Evolutionary conservation across 2,329 filamentous ascomycete genomes (phyloP).

Genomic region (Hymenoscyphus scutula): DNA sequence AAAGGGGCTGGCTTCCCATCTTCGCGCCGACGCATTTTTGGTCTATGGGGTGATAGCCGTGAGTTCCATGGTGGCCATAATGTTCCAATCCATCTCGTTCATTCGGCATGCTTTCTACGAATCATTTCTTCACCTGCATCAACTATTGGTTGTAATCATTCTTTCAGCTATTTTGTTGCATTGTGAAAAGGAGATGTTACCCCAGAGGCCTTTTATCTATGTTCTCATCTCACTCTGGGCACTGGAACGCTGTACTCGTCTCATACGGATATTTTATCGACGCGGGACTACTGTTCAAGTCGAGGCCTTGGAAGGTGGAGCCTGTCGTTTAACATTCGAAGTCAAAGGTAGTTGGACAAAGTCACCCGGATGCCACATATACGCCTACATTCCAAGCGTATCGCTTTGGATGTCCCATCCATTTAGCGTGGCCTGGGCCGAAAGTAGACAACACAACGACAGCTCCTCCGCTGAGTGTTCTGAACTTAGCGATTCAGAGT

Average conservation of each 20-base stretch:
- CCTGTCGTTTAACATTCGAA: constrained; percentile 67
- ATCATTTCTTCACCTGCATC: constrained; percentile 69
- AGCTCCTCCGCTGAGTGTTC: neutral
- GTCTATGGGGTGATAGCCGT: constrained; percentile 55
- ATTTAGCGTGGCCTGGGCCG: constrained; percentile 74
- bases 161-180: constrained; percentile 66
- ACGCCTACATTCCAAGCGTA: constrained; percentile 70
- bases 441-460: constrained; percentile 34
- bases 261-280: constrained; percentile 58
- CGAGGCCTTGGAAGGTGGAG: constrained; percentile 71
- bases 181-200: constrained; percentile 50
- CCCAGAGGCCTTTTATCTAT: constrained; percentile 57
- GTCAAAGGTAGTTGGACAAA: constrained; percentile 71
- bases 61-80: constrained; percentile 41
- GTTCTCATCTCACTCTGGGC: constrained; percentile 63
- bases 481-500: constrained; percentile 7
- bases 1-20: constrained; percentile 41
- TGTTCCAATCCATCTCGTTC: constrained; percentile 66
- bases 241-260: constrained; percentile 58
- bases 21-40: constrained; percentile 39
- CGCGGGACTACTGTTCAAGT: constrained; percentile 70
- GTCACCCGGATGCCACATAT: constrained; percentile 70
- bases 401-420: constrained; percentile 74
- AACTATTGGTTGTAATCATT: constrained; percentile 56
- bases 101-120: constrained; percentile 77